Evolutionary conservation across 2,329 filamentous ascomycete genomes (phyloP), one percentile per base, ranked within the genome.

Genomic region (Ustulina deusta): DNA sequence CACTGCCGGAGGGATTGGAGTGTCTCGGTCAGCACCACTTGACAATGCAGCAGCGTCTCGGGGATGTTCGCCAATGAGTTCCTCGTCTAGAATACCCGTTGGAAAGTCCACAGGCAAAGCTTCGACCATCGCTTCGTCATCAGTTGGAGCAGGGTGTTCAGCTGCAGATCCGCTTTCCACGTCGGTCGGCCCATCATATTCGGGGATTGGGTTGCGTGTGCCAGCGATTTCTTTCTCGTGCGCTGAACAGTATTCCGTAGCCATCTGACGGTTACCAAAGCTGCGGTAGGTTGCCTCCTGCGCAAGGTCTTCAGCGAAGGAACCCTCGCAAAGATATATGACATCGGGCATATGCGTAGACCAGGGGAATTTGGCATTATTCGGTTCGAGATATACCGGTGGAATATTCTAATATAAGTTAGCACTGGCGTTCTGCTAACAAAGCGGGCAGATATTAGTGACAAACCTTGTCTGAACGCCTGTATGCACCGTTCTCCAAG

Each of bases 241-340:
- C 15, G 89, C 87, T 63, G 83, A 84, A 76, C 92, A 96, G 77
- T 98, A 98, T 63, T 96, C 92, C 38, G 84, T 83, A 6, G 93
- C 89, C 29, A 83, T 81, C 2, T 81, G 78, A 4, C 80, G 74
- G 61, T 86, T 86, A 63, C 93, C 93, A 74, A 93, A 91, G 74
- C 93, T 93, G 62, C 95, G 89, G 78, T 93, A 97, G 0, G 96
- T 82, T 34, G 93, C 94, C 79, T 98, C 95, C 36, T 87, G 85
- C 6, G 87, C 91, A 60, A 97, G 83, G 13, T 88, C 87, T 49
- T 86, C 82, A 25, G 73, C 54, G 44, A 78, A 79, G 1, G 75
- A 76, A 11, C 74, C 74, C 25, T 72, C 73, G 3, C 78, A 61
- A 22, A 83, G 74, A 22, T 81, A 79, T 22, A 71, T 75, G 4